Conservation (phyloP, 2,329 filamentous ascomycete genomes). For the Nothomitra cinnamomea region DNA sequence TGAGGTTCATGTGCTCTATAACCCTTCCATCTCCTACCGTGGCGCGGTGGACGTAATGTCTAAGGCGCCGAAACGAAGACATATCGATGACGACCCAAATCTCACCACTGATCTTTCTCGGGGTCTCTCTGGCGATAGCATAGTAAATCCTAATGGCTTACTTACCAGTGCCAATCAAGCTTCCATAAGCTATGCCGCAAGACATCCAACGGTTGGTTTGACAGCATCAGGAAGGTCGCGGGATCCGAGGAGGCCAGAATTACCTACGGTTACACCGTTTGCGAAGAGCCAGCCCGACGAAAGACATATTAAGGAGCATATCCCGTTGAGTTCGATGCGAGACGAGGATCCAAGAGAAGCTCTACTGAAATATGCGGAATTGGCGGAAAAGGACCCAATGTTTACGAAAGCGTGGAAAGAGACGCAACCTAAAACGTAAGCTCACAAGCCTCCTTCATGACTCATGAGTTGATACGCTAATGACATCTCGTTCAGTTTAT, state of each 20-base stretch:
- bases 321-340: conserved; percentile 79
- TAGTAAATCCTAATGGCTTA: conserved; percentile 37
- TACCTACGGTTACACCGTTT: conserved; percentile 75
- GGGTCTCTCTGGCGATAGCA: conserved; percentile 69
- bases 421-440: conserved; percentile 65
- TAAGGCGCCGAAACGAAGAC: conserved; percentile 81
- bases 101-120: conserved; percentile 70
- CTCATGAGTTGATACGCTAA: neutral
- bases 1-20: conserved; percentile 81
- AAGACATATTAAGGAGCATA: conserved; percentile 72
- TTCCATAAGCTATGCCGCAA: conserved; percentile 28
- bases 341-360: conserved; percentile 94
- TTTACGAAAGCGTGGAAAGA: conserved; percentile 89
- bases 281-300: conserved; percentile 80
- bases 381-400: conserved; percentile 80
- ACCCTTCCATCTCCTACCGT: conserved; percentile 60
- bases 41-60: conserved; percentile 85
- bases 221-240: conserved; percentile 60
- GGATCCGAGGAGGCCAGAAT: conserved; percentile 71
- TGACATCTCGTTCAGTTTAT: conserved; percentile 33
- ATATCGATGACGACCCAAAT: conserved; percentile 82
- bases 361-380: conserved; percentile 82
- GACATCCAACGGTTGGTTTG: conserved; percentile 54
- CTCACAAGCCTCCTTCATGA: neutral
- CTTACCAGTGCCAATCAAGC: conserved; percentile 7